Base-by-base conservation (phyloP, 139 green algal species). In the Nannochloris sp. region DNA sequence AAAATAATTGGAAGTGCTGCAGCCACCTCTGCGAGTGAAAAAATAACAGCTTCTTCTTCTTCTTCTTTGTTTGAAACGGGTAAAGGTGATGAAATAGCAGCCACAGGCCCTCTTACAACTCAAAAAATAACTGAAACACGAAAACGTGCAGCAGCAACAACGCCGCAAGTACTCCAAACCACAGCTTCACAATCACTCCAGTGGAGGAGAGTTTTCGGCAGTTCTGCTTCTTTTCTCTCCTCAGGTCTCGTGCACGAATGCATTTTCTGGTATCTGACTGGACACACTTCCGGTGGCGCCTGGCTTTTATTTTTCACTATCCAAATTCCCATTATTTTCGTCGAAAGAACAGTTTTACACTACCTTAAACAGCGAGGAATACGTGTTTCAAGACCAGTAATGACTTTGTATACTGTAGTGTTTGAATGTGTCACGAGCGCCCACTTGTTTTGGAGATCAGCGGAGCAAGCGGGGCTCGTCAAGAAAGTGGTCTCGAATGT, bases 201-300 rank as follows among this genome's bases (percentile, higher is more conserved):
- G n/a, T 19, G 37, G 37, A 45, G 37, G 12, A 9, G 12, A 45
- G 9, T 45, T 12, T 19, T 45, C 12, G 37, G 9, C 37, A 45
- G 9, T 19, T 45, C 12, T 45, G 12, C 37, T 45, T 45, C 37
- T 19, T 45, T 45, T 12, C 12, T 45, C 9, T 9, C 12, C 37
- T 19, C 9, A 8, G 64, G 64, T 0, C 15, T 53, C 32, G 34
- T 71, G 33, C 64, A 71, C 19, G 64, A 73, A 37, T 4, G 5
- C 38, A 67, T 73, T 30, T 73, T 73, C 32, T 73, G 65, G 65
- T 60, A 65, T 56, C 34, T 75, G 27, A 68, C 60, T 1, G 68
- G 68, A 15, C 31, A 31, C 35, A 70, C 44, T 45, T 51, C 68
- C 8, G 10, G n/a, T 10, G 60, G 68, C 19, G 35, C 44, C 3